Evolutionary conservation across 306 rosid species (phyloP), one percentile per base, ranked within the genome.

Genomic region (Argentina anserina): DNA sequence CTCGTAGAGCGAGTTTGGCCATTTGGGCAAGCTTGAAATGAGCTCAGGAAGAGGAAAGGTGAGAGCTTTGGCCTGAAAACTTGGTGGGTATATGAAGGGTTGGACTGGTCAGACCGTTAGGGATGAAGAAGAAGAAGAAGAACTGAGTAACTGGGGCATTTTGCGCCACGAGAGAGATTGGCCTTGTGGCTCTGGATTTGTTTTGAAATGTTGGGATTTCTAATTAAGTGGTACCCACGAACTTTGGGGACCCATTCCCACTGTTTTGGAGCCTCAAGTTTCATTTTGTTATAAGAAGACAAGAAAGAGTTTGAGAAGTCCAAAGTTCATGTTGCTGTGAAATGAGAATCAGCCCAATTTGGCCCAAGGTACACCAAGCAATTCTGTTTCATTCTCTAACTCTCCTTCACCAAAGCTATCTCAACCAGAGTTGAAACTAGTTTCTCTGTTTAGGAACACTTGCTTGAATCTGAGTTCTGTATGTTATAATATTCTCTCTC

Each of bases 1-100:
- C 80, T 65, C 79, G 69, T 63, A 83, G 75, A 0, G 89, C 75
- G 78, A 87, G 75, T 28, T 62, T 86, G 61, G 87, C 86, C 98
- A 93, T 93, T 72, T 68, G 64, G 15, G 21, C n/a, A 3, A 3
- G 39, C 9, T 33, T 0, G 4, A 61, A 25, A 43, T 25, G 34
- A 28, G 43, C 11, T 25, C 28, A 28, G n/a, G n/a, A 9, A 17
- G 45, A 25, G 12, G 42, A 46, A 3, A 46, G 15, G 14, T 61
- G 43, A 9, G 67, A 61, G 7, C 67, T 61, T 61, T 61, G 39
- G 39, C 29, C 11, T 59, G 65, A 26, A 17, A 43, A 13, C 67
- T 67, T 70, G 72, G 29, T 61, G 69, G 42, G 9, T 49, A 42
- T 8, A 7, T 33, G 53, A 0, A 13, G 60, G 67, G 28, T 18